Conservation (phyloP, 2,329 filamentous ascomycete species). For the Ophioceras dolichostomum region DNA sequence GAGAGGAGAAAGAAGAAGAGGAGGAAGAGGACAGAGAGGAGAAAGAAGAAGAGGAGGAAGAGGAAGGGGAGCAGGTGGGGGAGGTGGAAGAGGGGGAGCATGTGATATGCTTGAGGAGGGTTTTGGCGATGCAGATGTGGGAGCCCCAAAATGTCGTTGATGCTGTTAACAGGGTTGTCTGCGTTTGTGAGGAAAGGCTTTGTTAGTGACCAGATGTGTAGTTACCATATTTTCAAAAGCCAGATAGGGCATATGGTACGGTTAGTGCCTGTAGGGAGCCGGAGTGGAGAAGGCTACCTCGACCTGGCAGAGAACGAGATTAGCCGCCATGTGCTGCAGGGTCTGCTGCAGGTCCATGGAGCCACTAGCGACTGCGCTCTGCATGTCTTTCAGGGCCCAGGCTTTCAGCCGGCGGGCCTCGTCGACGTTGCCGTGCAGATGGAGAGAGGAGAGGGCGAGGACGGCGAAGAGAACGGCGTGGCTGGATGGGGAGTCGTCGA, state of each 20-base stretch:
- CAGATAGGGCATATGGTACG: too few relatives aligned
- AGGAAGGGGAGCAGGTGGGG: too few relatives aligned
- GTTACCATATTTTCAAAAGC: too few relatives aligned
- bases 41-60: too few relatives aligned
- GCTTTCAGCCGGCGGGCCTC: constrained; percentile 5
- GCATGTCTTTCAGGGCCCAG: constrained; percentile 4
- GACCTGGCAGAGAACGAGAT: constrained; percentile 4
- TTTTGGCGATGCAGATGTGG: constrained; percentile 5
- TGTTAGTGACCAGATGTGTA: too few relatives aligned
- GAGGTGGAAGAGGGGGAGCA: too few relatives aligned
- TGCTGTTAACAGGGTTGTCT: constrained; percentile 3
- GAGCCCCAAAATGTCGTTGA: constrained; percentile 5
- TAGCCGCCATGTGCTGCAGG: constrained; percentile 6
- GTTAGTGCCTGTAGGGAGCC: too few relatives aligned
- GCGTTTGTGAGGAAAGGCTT: too few relatives aligned
- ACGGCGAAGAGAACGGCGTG: constrained; percentile 4
- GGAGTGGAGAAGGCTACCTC: too few relatives aligned
- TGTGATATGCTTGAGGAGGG: constrained; percentile 8
- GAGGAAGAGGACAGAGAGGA: too few relatives aligned
- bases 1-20: too few relatives aligned
- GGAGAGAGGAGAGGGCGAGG: constrained; percentile 3
- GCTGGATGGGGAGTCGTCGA: constrained; percentile 4
- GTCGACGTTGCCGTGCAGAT: constrained; percentile 3
- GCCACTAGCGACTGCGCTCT: neutral
- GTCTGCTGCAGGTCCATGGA: neutral